Evolutionary conservation across 1,139 yeast genomes (phyloP), one percentile per base, ranked within the genome.

Genomic region (Scheffersomyces illinoinensis): DNA sequence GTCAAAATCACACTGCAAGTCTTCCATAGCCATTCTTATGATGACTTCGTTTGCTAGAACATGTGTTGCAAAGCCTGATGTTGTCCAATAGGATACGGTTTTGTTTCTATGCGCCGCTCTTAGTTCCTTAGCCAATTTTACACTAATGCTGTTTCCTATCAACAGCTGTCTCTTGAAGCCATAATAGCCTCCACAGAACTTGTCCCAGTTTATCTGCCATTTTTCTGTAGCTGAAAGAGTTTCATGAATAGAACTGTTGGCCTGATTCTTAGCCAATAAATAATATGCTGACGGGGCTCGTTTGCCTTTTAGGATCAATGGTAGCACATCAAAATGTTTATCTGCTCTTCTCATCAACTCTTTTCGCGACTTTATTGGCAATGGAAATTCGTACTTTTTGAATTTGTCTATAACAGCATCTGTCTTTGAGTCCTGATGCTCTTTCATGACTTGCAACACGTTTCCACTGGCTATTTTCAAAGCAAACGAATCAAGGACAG

Each of bases 1-100:
- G 0, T 74, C 77, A n/a, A 78, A 64, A 19, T 62, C 65, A 18
- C 76, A 66, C 0, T 68, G 61, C 65, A 80, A 67, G 61, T 87
- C 89, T 14, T 82, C 81, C 72, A 80, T 77, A 3, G 85, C 81
- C 54, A 87, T 65, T 52, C 85, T 71, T 8, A 85, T 72, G 7
- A 88, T 79, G 7, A 89, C 70, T 64, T 89, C 93, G 53, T 89
- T 88, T 14, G 91, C 87, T 24, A 89, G 70, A 0, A 89, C 87
- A 65, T 85, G 86, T 7, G 84, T 78, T 2, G 82, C 71, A 66
- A 88, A 89, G 56, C 84, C 84, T 21, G 79, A 77, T 0, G 76
- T 65, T 1, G 89, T 85, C 92, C 92, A 89, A 75, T 86, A 89
- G 52, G 76, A 73, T 3, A 88, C 71, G 0, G 86, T 84, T 18